Conservation (phyloP, 768 basidiomycete species). For the Leucogyrophana mollusca region DNA sequence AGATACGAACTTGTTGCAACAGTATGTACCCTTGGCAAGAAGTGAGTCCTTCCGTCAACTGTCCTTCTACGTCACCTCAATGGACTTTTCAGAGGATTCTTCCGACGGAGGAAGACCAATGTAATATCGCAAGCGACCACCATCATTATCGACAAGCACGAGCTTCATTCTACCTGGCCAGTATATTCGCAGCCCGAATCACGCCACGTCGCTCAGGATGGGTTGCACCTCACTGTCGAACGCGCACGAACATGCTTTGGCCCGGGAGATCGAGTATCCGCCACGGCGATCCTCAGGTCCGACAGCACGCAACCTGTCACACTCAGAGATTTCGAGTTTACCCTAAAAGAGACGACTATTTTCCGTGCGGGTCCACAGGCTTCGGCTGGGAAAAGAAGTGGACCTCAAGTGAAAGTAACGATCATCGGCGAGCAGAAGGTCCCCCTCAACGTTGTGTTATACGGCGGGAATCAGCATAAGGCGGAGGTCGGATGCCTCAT, state of each 20-base stretch:
- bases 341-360: conserved; percentile 73
- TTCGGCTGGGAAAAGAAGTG: conserved; percentile 51
- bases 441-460: conserved; percentile 70
- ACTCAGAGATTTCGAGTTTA: conserved; percentile 82
- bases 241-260: conserved; percentile 81
- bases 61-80: background rate
- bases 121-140: conserved; percentile 65
- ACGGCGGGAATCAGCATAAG: conserved; percentile 67
- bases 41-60: conserved; percentile 39
- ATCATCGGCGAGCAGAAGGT: conserved; percentile 71
- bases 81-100: conserved; percentile 57
- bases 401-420: conserved; percentile 52
- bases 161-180: conserved; percentile 92
- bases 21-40: conserved; percentile 84
- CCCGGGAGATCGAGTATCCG: conserved; percentile 76
- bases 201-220: conserved; percentile 64
- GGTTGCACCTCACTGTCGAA: conserved; percentile 72
- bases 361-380: conserved; percentile 63
- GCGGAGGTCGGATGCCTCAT: conserved; percentile 74
- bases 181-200: conserved; percentile 79
- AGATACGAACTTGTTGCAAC: conserved; percentile 89
- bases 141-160: conserved; percentile 90
- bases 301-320: conserved; percentile 66
- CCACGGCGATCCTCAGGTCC: conserved; percentile 71
- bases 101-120: conserved; percentile 75